phyloP scores from a whole-genome alignment of 2,329 filamentous ascomycete genomes.

The Aspergillus puulaauensis region DNA sequence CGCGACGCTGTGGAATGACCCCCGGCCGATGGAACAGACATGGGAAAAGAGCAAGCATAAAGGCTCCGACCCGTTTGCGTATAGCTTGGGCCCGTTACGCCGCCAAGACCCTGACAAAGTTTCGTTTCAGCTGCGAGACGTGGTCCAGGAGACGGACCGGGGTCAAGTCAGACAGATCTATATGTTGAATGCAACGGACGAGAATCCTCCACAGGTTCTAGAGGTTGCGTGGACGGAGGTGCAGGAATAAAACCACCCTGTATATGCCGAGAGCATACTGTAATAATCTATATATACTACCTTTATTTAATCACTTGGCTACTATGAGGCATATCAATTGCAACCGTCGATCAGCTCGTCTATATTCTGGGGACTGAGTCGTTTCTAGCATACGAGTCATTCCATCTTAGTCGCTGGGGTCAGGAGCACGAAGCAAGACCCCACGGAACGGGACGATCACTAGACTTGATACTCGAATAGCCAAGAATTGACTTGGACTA shows the following conservation, averaged over 20 bases:
- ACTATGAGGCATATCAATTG: not conserved
- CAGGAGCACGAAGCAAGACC: no score
- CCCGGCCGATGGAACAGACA: slow-evolving; percentile 50
- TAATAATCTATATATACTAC: not conserved
- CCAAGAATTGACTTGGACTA: no score
- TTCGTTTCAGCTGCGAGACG: slow-evolving; percentile 48
- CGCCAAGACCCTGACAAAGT: slow-evolving; percentile 45
- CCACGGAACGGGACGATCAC: no score
- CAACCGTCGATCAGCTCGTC: no score
- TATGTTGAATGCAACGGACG: slow-evolving; percentile 33
- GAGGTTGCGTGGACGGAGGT: slow-evolving; percentile 23
- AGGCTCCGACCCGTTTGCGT: slow-evolving; percentile 44
- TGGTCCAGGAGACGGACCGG: slow-evolving; percentile 32
- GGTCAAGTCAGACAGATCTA: slow-evolving; percentile 53
- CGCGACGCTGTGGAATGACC: slow-evolving; percentile 37
- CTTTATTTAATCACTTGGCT: not conserved
- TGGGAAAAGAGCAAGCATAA: slow-evolving; percentile 46
- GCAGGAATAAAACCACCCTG: not conserved
- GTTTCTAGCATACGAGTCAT: no score
- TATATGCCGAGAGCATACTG: no score
- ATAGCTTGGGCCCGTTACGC: slow-evolving; percentile 51
- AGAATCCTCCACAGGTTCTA: slow-evolving; percentile 17
- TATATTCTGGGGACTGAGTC: no score
- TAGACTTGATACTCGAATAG: no score
- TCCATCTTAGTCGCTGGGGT: no score